Percentiles rank a stretch among this genome's conserved stretches.
Conservation (phyloP, 2,329 filamentous ascomycete genomes). For the Aspergillus sp. region DNA sequence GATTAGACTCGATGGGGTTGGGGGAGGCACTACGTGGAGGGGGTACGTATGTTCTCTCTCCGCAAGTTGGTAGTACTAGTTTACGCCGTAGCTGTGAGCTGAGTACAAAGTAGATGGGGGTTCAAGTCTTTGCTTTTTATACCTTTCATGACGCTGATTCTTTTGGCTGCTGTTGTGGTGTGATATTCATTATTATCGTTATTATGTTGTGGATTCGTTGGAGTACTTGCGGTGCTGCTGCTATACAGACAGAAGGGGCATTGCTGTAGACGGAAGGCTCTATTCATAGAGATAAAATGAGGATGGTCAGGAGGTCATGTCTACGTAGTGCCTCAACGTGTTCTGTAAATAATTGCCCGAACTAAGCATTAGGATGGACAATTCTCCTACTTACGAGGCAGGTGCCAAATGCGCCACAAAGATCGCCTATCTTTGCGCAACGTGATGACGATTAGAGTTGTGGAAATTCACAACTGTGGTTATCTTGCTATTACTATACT, state of each 20-base stretch:
- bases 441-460: not conserved
- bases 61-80: too few species aligned
- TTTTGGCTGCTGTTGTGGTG: too few species aligned
- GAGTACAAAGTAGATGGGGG: too few species aligned
- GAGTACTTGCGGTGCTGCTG: not conserved
- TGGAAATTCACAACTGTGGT: not conserved
- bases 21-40: not conserved
- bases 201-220: too few species aligned
- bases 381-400: not conserved
- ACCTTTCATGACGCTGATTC: too few species aligned
- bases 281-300: not conserved
- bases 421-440: not conserved
- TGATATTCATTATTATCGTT: too few species aligned
- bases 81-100: too few species aligned
- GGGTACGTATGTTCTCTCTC: not conserved
- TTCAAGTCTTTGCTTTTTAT: too few species aligned
- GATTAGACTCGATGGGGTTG: not conserved
- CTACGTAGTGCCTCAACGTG: not conserved
- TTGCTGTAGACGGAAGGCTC: not conserved
- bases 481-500: not conserved
- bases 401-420: slow-evolving; percentile 1
- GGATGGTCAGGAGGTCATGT: not conserved
- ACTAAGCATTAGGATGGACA: not conserved
- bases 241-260: not conserved
- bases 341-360: not conserved